Evolutionary conservation across 2,329 filamentous ascomycete genomes (phyloP).

Genomic region (Alternaria angustiovoidea): DNA sequence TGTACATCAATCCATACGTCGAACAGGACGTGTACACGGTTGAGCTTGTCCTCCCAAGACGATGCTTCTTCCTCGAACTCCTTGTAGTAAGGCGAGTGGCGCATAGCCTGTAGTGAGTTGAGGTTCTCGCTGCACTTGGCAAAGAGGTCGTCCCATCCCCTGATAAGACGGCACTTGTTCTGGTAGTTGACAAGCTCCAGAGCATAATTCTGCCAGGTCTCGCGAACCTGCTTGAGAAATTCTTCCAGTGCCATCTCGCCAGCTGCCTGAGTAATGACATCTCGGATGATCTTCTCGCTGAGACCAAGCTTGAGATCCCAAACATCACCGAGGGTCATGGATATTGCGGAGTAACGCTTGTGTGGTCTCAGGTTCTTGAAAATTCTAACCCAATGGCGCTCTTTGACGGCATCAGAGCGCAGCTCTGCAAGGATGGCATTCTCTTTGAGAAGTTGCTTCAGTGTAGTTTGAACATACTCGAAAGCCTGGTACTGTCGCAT

Average conservation of each 20-base stretch:
- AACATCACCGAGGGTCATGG: slow-evolving; percentile 96
- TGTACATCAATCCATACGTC: slow-evolving; percentile 99
- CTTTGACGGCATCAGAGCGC: slow-evolving; percentile 94
- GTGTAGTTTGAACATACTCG: slow-evolving; percentile 92
- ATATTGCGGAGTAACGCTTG: slow-evolving; percentile 91
- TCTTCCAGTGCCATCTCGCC: slow-evolving; percentile 99
- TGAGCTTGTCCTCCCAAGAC: slow-evolving; percentile 97
- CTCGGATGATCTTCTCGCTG: slow-evolving; percentile 85
- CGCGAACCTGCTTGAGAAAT: slow-evolving; percentile 93
- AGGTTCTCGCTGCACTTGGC: slow-evolving; percentile 98
- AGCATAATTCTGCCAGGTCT: slow-evolving; percentile 95
- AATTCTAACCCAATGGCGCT: slow-evolving; percentile 97
- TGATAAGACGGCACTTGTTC: slow-evolving; percentile 96
- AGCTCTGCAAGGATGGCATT: slow-evolving; percentile 88
- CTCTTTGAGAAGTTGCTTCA: slow-evolving; percentile 88
- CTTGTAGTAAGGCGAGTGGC: slow-evolving; percentile 98
- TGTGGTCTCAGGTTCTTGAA: slow-evolving; percentile 94
- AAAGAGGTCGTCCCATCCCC: slow-evolving; percentile 97
- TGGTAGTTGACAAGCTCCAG: slow-evolving; percentile 97
- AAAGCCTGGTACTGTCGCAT: slow-evolving; percentile 99
- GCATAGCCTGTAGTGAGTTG: slow-evolving; percentile 98
- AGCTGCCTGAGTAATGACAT: slow-evolving; percentile 94
- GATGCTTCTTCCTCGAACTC: slow-evolving; percentile 98
- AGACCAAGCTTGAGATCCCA: slow-evolving; percentile 95
- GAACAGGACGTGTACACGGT: slow-evolving; percentile 95